Percentiles rank a stretch among this genome's conserved stretches.
Conservation (phyloP, 805 yeast genomes). For the Saturnispora besseyi region DNA sequence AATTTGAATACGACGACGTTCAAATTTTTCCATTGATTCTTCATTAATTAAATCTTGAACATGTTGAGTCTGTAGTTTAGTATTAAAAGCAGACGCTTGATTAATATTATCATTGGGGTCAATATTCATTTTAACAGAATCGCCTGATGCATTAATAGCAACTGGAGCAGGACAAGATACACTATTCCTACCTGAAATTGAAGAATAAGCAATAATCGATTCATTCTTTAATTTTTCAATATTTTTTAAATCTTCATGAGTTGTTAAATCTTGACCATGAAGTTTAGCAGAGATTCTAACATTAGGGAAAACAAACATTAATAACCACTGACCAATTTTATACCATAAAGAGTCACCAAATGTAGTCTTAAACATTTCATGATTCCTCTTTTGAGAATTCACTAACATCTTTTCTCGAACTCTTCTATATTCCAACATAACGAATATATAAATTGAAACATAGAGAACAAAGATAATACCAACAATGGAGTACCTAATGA, state of each 20-base stretch:
- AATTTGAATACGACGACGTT: constrained; percentile 54
- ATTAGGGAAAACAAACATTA: constrained; percentile 27
- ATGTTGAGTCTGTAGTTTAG: constrained; percentile 13
- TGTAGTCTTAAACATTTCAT: constrained; percentile 6
- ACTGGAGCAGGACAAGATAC: not conserved
- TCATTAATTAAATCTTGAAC: constrained; percentile 38
- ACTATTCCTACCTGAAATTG: not conserved
- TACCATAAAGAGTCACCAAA: constrained; percentile 27
- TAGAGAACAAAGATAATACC: constrained; percentile 56
- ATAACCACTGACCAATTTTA: constrained; percentile 21
- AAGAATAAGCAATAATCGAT: not conserved
- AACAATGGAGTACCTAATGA: constrained; percentile 64
- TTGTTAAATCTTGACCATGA: constrained; percentile 22
- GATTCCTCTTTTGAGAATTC: constrained; percentile 2
- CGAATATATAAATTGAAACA: constrained; percentile 62
- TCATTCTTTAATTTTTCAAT: constrained; percentile 17
- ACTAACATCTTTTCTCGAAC: constrained; percentile 8
- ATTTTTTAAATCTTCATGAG: constrained; percentile 23
- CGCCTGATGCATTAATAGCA: not conserved
- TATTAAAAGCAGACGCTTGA: not conserved
- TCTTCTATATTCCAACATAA: constrained; percentile 53
- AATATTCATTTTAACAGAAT: not conserved
- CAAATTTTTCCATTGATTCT: constrained; percentile 52
- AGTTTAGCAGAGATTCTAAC: constrained; percentile 24
- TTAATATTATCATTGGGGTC: constrained; percentile 5